These are phyloP conservation scores for Vitis hybrid DNA, from an alignment of 177 flowering plant species.

Conservation along the genomic window DNA sequence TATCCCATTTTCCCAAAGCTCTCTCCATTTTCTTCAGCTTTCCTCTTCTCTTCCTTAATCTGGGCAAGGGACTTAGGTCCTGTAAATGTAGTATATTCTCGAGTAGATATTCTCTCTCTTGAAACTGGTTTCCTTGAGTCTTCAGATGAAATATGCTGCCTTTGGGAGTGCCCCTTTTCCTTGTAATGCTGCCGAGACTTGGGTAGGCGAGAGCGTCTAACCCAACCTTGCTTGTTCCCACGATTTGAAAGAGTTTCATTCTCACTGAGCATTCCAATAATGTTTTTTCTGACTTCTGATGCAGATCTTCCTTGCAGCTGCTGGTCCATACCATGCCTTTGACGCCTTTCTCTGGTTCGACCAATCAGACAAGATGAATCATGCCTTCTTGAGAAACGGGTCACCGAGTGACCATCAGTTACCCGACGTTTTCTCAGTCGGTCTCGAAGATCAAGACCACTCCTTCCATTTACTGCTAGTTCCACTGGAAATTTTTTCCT, in stretches of 20 bases:
- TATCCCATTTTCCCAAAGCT: conserved; percentile 11
- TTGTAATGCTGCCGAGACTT: background rate
- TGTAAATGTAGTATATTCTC: conserved; percentile 34
- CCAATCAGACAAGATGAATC: conserved; percentile 20
- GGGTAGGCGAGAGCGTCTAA: conserved; percentile 16
- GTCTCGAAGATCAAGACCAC: conserved; percentile 44
- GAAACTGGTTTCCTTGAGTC: conserved; percentile 19
- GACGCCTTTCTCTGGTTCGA: conserved; percentile 19
- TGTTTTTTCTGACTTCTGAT: conserved; percentile 32
- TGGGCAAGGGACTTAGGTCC: conserved; percentile 68
- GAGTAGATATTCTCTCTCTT: conserved; percentile 21
- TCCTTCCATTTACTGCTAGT: conserved; percentile 14
- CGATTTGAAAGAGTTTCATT: conserved; percentile 14
- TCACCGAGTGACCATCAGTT: conserved; percentile 14
- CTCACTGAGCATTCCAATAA: conserved; percentile 21
- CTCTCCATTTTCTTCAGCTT: conserved; percentile 25
- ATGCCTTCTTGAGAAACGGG: conserved; percentile 24
- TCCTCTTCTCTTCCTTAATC: conserved; percentile 59
- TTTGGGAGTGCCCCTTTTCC: conserved; percentile 26
- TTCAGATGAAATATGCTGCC: conserved; percentile 25
- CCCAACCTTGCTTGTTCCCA: conserved; percentile 6
- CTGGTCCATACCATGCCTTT: conserved; percentile 11
- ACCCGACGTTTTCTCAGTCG: conserved; percentile 36
- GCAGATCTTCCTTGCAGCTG: conserved; percentile 33
- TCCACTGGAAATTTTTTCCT: conserved; percentile 31